Base-by-base conservation (phyloP, 73 alveolate genomes). In the Paramecium tetraurelia region DNA sequence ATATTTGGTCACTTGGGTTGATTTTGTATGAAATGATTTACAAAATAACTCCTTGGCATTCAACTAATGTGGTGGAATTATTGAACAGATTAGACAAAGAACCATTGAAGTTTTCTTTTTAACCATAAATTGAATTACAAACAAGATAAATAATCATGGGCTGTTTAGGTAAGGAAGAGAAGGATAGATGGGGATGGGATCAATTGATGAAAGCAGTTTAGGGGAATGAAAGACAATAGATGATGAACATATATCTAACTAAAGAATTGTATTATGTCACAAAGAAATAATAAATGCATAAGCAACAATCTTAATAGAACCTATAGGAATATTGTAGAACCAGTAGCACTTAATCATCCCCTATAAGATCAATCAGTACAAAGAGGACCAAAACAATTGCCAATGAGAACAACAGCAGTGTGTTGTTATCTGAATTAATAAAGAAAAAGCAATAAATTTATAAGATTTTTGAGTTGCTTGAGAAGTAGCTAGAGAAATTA, bases 1-100 rank as follows among this genome's bases (percentile, higher is more conserved):
- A 96, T 86, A 93, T 95, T 85, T 96, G 98, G 98, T 80, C 95
- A 24, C 84, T 96, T 7, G 98, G 98, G 10, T 94, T 96, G 16
- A 96, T 96, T 93, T 92, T 96, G 63, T 96, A 94, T 94, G 98
- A 96, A 96, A 88, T 96, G 96, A 94, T 96, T 10, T 95, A 86
- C 48, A 96, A 97, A 31, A 89, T 85, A 58, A 95, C 98, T 6
- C 98, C 98, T 29, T 96, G 94, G 94, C 94, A 77, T 70, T 77
- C 94, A 14, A 83, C 87, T 50, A 89, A 89, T 46, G 89, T 89
- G 4, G 94, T 89, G 20, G 94, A 89, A 70, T 72, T 89, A 21
- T 40, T 89, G 36, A 18, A 89, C 35, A 89, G 84, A 72, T 50
- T 89, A 63, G 71, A 83, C 40, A n/a, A 57, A 0, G 69, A 59